Evolutionary conservation across 2,329 filamentous ascomycete genomes (phyloP), one percentile per base, ranked within the genome.

Genomic region (Graphiopsis chlorocephala): DNA sequence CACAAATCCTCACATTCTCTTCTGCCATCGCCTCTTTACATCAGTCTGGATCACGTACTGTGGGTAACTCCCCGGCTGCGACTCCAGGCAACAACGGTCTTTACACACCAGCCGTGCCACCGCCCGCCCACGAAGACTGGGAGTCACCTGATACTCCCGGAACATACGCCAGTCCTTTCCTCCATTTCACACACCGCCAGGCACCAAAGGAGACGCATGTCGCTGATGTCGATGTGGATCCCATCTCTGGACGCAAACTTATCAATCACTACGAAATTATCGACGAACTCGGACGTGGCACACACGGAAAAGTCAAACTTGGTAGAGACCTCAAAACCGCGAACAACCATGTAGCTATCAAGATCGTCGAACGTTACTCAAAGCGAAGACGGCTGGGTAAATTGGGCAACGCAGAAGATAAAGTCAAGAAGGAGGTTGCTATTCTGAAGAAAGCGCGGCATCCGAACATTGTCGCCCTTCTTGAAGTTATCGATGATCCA

Each of bases 261-360:
- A 96, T 99, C 82, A 99, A 99, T 74, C 91, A 97, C 75, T 99
- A 99, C 80, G 92, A 97, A 78, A 92, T 99, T 72, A 90, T 98
- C 69, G 91, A 96, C 77, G 95, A 99, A 79, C 91, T 99, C 62
- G 95, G 95, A 63, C 90, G 95, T 66, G 95, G 95, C 59, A 92
- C 97, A 72, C 95, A 99, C 76, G 95, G 95, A 73, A 99, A 98
- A 81, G 95, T 99, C 74, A 99, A 99, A 80, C 84, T 97, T 56
- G 95, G 93, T 56, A 87, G 92, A 62, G 93, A 96, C 75, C 82
- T 92, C 53, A 82, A 88, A 64, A 93, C 86, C 1, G 20, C 58
- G 26, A 85, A 85, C 67, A 88, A 91, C 61, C 89, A 90, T 74
- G 94, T 99, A 4, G 95, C 95, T 64, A 97, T 99, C 84, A 99